Conservation (phyloP, 1,284 basidiomycete species). For the Fomitopsis pinicola region DNA sequence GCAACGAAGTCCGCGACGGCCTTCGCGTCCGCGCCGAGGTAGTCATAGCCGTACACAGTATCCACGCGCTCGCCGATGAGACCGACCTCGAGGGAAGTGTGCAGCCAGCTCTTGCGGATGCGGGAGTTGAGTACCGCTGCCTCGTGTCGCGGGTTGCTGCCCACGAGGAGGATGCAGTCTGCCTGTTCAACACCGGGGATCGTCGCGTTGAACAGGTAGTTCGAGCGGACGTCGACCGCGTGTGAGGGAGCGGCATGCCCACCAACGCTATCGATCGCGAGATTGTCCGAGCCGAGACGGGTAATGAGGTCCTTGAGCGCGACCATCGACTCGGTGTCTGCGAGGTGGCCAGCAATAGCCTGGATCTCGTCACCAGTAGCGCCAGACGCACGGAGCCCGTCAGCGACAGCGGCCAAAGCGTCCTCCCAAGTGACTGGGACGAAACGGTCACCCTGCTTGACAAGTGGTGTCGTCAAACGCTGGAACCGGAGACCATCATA, state of each 20-base stretch:
- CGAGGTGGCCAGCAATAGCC: conserved; percentile 89
- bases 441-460: conserved; percentile 92
- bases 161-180: conserved; percentile 91
- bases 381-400: conserved; percentile 77
- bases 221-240: conserved; percentile 90
- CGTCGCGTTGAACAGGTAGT: conserved; percentile 97
- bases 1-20: conserved; percentile 79
- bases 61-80: conserved; percentile 91
- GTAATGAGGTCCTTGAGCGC: conserved; percentile 94
- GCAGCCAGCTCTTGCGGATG: conserved; percentile 92
- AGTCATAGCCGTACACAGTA: conserved; percentile 91
- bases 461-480: conserved; percentile 87
- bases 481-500: conserved; percentile 97
- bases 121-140: conserved; percentile 97
- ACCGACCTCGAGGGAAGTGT: conserved; percentile 82
- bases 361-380: conserved; percentile 96
- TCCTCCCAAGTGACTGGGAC: conserved; percentile 92
- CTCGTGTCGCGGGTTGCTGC: conserved; percentile 97
- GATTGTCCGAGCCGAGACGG: conserved; percentile 94
- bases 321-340: conserved; percentile 93
- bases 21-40: conserved; percentile 79
- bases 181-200: conserved; percentile 91
- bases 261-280: conserved; percentile 73
- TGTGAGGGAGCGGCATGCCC: conserved; percentile 69
- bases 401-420: conserved; percentile 76